Evolutionary conservation across 345 rosid species (phyloP).

Genomic region (Stellera chamaejasme): DNA sequence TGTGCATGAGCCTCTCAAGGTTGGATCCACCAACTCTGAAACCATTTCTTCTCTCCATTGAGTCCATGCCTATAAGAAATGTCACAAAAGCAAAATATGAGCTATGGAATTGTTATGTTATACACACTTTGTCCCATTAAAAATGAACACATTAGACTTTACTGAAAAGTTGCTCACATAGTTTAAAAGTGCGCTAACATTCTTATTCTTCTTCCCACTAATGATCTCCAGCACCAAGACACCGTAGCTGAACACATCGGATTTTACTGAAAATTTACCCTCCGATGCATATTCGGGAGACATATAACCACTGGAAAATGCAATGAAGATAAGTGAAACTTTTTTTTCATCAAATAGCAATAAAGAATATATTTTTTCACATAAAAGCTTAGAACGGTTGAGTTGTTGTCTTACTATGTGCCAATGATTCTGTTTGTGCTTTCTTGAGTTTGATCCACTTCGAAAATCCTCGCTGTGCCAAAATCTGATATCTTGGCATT

Average conservation of each 20-base stretch:
- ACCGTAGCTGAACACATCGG: constrained; percentile 41
- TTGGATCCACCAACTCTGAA: constrained; percentile 31
- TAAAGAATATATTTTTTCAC: not conserved
- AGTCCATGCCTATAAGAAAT: constrained; percentile 33
- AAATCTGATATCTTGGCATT: constrained; percentile 27
- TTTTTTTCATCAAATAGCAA: not conserved
- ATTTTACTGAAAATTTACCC: constrained; percentile 30
- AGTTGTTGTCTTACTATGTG: constrained; percentile 21
- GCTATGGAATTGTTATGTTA: no score
- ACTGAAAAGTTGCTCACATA: not conserved
- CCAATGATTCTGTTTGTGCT: constrained; percentile 27
- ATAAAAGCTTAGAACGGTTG: not conserved
- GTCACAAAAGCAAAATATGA: no score
- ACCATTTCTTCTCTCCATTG: constrained; percentile 37
- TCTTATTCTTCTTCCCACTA: constrained; percentile 25
- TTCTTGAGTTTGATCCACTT: constrained; percentile 23
- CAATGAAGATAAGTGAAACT: not conserved
- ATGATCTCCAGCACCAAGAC: constrained; percentile 33
- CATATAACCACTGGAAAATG: constrained; percentile 27
- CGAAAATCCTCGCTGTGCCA: constrained; percentile 25
- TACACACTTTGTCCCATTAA: no score
- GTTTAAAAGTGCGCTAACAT: constrained; percentile 26
- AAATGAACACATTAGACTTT: no score
- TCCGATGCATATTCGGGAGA: constrained; percentile 28
- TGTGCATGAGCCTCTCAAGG: constrained; percentile 19